A percentile compares a stretch with the other conserved stretches of the same genome.
Conservation (phyloP, 441 rosid genomes). For the Capsella rubella region DNA sequence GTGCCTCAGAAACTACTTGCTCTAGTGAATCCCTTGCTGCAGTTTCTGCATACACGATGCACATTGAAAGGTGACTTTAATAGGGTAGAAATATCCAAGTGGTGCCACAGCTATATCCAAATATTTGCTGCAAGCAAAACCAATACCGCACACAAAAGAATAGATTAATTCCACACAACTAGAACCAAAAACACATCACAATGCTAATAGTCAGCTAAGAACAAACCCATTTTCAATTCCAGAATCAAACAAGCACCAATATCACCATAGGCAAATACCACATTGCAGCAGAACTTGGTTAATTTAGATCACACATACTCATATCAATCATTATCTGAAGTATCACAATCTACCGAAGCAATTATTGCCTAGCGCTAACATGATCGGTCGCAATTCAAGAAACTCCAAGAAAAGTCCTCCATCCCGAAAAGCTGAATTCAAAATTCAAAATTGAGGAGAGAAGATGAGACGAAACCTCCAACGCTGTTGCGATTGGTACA, state of each 20-base stretch:
- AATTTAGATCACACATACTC: background rate
- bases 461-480: slow-evolving; percentile 30
- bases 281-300: slow-evolving; percentile 26
- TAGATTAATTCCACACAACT: slow-evolving; percentile 26
- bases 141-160: slow-evolving; percentile 1
- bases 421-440: background rate
- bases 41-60: slow-evolving; percentile 59
- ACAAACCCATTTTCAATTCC: background rate
- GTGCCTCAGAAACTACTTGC: slow-evolving; percentile 90
- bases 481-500: slow-evolving; percentile 48
- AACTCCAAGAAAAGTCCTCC: background rate
- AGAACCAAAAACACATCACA: slow-evolving; percentile 10
- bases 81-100: slow-evolving; percentile 26
- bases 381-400: background rate
- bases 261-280: background rate
- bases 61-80: slow-evolving; percentile 25
- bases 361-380: slow-evolving; percentile 6
- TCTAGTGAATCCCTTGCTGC: slow-evolving; percentile 88
- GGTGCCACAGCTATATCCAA: slow-evolving; percentile 31
- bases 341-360: background rate
- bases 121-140: slow-evolving; percentile 26
- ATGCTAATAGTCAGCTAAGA: background rate
- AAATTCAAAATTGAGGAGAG: slow-evolving; percentile 2
- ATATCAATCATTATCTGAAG: slow-evolving; percentile 1
- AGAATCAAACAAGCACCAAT: background rate